These are phyloP conservation scores for Triticum aestivum DNA, from an alignment of 176 grass and related monocot species.

Conservation along the genomic window DNA sequence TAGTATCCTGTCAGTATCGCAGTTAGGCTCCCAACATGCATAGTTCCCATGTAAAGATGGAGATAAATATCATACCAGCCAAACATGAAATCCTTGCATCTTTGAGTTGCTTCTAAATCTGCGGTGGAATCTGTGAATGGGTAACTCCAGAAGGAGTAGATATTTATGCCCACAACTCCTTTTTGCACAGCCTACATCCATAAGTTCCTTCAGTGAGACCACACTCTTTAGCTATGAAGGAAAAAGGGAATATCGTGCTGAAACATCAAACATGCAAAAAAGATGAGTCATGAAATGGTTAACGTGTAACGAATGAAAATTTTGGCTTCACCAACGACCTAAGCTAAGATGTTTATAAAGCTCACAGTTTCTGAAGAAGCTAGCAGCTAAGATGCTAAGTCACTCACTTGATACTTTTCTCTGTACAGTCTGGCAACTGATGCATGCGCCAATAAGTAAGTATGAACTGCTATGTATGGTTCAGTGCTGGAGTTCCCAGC, in stretches of 20 bases:
- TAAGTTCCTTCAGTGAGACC: background rate
- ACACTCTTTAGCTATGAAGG: background rate
- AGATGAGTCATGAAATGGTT: background rate
- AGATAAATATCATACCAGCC: slow-evolving; percentile 28
- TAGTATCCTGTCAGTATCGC: slow-evolving; percentile 24
- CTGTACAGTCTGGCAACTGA: slow-evolving; percentile 38
- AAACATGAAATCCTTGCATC: slow-evolving; percentile 18
- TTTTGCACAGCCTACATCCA: slow-evolving; percentile 43
- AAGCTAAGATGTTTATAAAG: background rate
- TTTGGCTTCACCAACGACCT: background rate
- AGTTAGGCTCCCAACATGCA: background rate
- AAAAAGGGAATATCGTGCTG: background rate
- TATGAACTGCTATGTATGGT: slow-evolving; percentile 53
- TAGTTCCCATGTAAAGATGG: background rate
- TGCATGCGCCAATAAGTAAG: slow-evolving; percentile 38
- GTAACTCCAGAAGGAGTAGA: slow-evolving; percentile 35
- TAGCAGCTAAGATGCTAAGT: background rate
- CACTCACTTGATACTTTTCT: slow-evolving; percentile 44
- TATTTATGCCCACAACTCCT: slow-evolving; percentile 48
- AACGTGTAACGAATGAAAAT: background rate
- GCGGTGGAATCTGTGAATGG: slow-evolving; percentile 42
- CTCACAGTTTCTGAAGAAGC: background rate
- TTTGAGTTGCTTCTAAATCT: slow-evolving; percentile 34
- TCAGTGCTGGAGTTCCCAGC: slow-evolving; percentile 54
- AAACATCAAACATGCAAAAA: background rate